Base-by-base conservation (phyloP, 169 alveolate species). In the Blepharisma undulans region DNA sequence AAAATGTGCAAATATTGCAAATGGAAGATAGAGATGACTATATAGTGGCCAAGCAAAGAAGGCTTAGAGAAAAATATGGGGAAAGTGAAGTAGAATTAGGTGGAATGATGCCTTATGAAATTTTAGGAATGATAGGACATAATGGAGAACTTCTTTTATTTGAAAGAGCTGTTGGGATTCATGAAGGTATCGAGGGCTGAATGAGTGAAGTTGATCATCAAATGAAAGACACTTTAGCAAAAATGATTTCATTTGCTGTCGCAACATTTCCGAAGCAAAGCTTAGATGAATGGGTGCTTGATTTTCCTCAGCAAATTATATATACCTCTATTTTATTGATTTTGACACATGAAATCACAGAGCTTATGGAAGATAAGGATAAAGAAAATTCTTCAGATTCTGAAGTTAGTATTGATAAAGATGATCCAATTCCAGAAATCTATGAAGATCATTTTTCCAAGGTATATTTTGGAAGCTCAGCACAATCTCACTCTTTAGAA, bases 231-330 rank as follows among this genome's bases (percentile, higher is more conserved):
- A 87, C 97, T 21, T 29, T 94, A 12, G 61, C 90, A 12, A 91
- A 91, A 71, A 14, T 72, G 88, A 88, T 93, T 4, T 66, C 84
- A 12, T 91, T 90, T 27, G 97, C 97, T 3, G 95, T 94, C 3
- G 77, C 90, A 32, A 78, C 91, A 4, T 94, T 94, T 88, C 95
- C 95, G 16, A 89, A 90, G 72, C 91, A 91, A 72, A 79, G 95
- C n/a, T 80, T 94, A 30, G 97, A 94, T 87, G 97, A 94, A 88
- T 94, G 97, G 95, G 93, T 94, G 48, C 71, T 93, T 12, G 97
- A 94, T 72, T 94, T 91, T 85, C 95, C 96, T 19, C 94, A 91
- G 61, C 93, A 94, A 87, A 88, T 87, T 19, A 92, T 94, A 5
- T 48, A 92, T 12, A 90, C 95, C 14, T 87, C 95, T 12, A 84